Base-by-base conservation (phyloP, 179 eudicot species). In the Silene noctiflora region DNA sequence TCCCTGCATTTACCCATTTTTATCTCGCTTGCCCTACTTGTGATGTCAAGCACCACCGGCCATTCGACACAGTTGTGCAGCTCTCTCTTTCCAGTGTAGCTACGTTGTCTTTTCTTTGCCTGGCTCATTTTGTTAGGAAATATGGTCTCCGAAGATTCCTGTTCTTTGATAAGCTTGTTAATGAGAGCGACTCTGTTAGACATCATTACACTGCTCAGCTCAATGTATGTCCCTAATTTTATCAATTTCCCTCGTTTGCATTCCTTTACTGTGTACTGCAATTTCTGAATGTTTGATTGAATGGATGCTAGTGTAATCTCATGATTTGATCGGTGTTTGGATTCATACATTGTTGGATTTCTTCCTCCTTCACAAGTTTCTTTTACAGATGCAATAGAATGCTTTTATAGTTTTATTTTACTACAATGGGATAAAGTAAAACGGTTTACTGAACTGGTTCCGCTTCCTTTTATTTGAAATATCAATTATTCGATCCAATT, bases 91-190 rank as follows among this genome's bases (percentile, higher is more conserved):
- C 89, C 72, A 61, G 83, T 53, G 67, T 92, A 22, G 91, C 99
- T 0, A 62, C 93, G 55, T 75, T 95, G 29, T 95, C 99, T 71
- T 95, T 90, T 71, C 21, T 91, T 11, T 92, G 91, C 53, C 77
- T 95, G 8, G 78, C 97, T 0, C 16, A 72, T 19, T 95, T 89
- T 63, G 81, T 89, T 0, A 86, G 82, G 48, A 82, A 80, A 79
- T 92, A 72, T 68, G 96, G 99, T 12, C 74, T 95, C 1, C 29
- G 96, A 77, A 88, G 91, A 80, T 91, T 92, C 67, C 77, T 95
- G 81, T 95, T 92, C 81, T 86, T 95, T 22, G 97, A 95, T 80
- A 91, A 88, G 83, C 88, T 95, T 51, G 88, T 89, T 29, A 81
- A 85, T 69, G 97, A 91, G 82, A 95, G 99, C 79, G 91, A 85